A percentile compares a stretch with the other conserved stretches of the same genome.
Evolutionary conservation across 345 rosid species (phyloP).

Genomic region (Streptanthus diversifolius): DNA sequence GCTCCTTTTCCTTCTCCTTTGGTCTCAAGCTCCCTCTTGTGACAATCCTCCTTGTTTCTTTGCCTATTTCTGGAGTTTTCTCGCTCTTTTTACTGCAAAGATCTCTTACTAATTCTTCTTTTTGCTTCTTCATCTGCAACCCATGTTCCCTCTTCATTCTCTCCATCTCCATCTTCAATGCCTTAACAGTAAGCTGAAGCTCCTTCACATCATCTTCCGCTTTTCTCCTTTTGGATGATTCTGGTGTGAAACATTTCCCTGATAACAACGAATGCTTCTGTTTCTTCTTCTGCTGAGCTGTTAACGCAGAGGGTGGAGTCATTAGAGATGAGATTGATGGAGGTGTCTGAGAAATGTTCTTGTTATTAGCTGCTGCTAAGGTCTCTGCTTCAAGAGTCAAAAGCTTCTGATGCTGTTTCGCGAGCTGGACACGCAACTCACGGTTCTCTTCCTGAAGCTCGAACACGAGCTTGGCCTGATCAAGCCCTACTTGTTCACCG

Average conservation of each 20-base stretch:
- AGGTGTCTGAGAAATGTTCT: constrained; percentile 63
- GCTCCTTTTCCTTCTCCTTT: constrained; percentile 48
- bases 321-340: constrained; percentile 61
- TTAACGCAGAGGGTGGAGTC: constrained; percentile 64
- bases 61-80: constrained; percentile 35
- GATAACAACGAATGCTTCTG: constrained; percentile 64
- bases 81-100: constrained; percentile 47
- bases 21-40: constrained; percentile 63
- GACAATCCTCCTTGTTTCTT: constrained; percentile 45
- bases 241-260: constrained; percentile 76
- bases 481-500: constrained; percentile 50
- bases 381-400: constrained; percentile 65
- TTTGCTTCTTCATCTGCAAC: constrained; percentile 69
- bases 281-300: constrained; percentile 54
- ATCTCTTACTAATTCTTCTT: constrained; percentile 57
- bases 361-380: constrained; percentile 47
- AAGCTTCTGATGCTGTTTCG: constrained; percentile 69
- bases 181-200: constrained; percentile 58
- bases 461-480: constrained; percentile 65
- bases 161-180: constrained; percentile 68
- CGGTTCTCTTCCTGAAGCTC: constrained; percentile 88
- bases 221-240: constrained; percentile 48
- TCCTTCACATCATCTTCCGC: constrained; percentile 54
- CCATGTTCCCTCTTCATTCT: constrained; percentile 75
- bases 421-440: constrained; percentile 70